Evolutionary conservation across 495 filamentous ascomycete genomes (phyloP), one percentile per base, ranked within the genome.

Genomic region (Viridothelium virens): DNA sequence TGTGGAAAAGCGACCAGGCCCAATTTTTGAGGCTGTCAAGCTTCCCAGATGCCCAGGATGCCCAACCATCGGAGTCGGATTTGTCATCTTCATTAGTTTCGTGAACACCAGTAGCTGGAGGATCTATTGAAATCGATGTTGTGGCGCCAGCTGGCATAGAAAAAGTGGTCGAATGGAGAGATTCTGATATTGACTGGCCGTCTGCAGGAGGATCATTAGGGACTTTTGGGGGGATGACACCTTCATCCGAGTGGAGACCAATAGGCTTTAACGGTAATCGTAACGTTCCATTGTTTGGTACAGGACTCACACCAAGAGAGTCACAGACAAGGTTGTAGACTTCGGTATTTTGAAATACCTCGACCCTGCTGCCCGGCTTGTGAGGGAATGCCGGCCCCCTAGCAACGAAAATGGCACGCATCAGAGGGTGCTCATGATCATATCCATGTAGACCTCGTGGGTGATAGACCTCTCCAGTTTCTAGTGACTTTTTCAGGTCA

Each of bases 321-420:
- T 96, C 91, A 71, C 92, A 97, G 39, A 99, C 74, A 62, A 97
- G 89, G 69, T 96, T 95, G 73, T 97, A 97, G 1, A 99, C 90
- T 69, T 99, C 92, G 65, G 82, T 90, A 67, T 99, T 99, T 84
- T 94, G 91, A 75, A 97, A 97, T n/a, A 77, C 74, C 16, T 91
- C 87, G 14, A 96, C 71, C 65, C 85, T 84, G 75, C 90, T 94
- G 70, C 92, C 91, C 1, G 90, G 87, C 62, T 81, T 74, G 74
- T 96, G 91, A 0, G 89, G 89, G 73, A 97, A 97, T 0, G 91
- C 89, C 33, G 92, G 92, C 0, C 92, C 92, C 2, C 90, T 79
- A 3, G 92, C 92, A 39, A 96, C 81, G 71, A 97, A 97, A 38
- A 97, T 91, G 0, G 92, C 91, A 36, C 92, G 81, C 92, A 97